phyloP scores from a whole-genome alignment of 306 rosid species.

The Vigna angularis region DNA sequence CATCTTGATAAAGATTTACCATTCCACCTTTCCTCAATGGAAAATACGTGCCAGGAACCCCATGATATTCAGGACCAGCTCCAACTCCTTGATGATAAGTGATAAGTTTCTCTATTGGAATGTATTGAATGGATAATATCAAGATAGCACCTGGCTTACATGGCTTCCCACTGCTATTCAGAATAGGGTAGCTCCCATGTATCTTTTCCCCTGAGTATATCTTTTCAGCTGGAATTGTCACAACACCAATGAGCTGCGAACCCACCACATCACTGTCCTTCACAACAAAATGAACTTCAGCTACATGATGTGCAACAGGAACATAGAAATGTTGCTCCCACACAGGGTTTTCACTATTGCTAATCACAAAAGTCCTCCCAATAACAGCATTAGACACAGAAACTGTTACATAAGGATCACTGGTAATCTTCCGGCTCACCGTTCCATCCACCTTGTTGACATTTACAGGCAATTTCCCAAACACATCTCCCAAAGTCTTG shows the following conservation, averaged over 20 bases:
- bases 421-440: constrained; percentile 68
- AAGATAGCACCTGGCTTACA: constrained; percentile 83
- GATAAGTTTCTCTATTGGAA: constrained; percentile 73
- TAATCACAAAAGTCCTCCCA: constrained; percentile 94
- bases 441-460: constrained; percentile 70
- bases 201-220: constrained; percentile 65
- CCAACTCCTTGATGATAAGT: constrained; percentile 84
- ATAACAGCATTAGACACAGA: constrained; percentile 76
- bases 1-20: constrained; percentile 94
- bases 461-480: constrained; percentile 61
- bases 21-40: constrained; percentile 88
- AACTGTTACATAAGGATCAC: constrained; percentile 94
- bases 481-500: constrained; percentile 81
- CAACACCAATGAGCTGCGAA: constrained; percentile 82
- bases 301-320: constrained; percentile 85
- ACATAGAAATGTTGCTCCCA: constrained; percentile 89
- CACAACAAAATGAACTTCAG: constrained; percentile 87
- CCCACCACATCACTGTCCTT: constrained; percentile 98
- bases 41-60: constrained; percentile 95
- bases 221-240: constrained; percentile 82
- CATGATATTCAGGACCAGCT: constrained; percentile 83
- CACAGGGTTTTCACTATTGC: constrained; percentile 86
- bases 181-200: constrained; percentile 79
- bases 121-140: constrained; percentile 76
- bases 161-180: constrained; percentile 81